A percentile compares a stretch with the other conserved stretches of the same genome.
Evolutionary conservation across 164 flowering plant species (phyloP).

Genomic region (Vitis cinerea): DNA sequence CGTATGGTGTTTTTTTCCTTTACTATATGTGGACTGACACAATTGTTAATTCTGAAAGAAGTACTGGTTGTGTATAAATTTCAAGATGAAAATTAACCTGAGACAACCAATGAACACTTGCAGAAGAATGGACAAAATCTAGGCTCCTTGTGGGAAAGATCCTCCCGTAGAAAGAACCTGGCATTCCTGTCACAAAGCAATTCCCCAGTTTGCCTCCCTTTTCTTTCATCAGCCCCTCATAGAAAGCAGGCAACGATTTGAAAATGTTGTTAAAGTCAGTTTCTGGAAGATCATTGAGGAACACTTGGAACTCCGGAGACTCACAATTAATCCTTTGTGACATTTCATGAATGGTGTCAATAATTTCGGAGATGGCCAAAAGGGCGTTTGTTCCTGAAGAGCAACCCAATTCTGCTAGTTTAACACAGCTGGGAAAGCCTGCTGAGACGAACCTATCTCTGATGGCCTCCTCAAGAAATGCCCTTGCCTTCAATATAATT

Average conservation of each 20-base stretch:
- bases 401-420: constrained; percentile 12
- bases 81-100: neutral
- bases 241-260: neutral
- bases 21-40: neutral
- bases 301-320: constrained; percentile 11
- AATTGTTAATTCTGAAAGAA: neutral
- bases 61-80: neutral
- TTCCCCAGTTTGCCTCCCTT: neutral
- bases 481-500: constrained; percentile 2
- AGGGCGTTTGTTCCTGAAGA: constrained; percentile 12
- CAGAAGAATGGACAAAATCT: constrained; percentile 7
- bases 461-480: constrained; percentile 1
- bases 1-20: neutral
- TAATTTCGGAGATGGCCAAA: constrained; percentile 6
- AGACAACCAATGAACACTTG: constrained; percentile 9
- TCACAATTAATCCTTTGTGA: neutral
- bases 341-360: neutral
- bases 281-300: constrained; percentile 6
- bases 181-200: neutral
- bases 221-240: neutral
- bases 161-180: constrained; percentile 6
- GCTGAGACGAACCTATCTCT: neutral
- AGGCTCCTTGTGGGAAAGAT: constrained; percentile 1
- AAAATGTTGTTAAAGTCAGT: constrained; percentile 7
- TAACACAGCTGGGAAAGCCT: neutral